Conservation (phyloP, 768 basidiomycete species). For the Tulasnella sp. region DNA sequence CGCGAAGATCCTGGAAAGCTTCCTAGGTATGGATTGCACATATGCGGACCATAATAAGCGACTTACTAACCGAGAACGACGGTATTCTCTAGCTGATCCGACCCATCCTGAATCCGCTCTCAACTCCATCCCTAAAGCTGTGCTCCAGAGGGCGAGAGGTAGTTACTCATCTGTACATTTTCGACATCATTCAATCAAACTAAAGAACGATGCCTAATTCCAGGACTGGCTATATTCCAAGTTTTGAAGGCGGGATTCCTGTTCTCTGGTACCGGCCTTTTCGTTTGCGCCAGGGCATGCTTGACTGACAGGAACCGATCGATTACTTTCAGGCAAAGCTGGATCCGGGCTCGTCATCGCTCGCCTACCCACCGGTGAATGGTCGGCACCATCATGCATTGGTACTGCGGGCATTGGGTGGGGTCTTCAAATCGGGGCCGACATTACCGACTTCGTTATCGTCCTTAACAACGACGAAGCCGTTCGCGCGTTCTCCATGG, state of each 20-base stretch:
- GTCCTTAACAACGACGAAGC: slow-evolving; percentile 96
- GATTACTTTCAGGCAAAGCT: slow-evolving; percentile 88
- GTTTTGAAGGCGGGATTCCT: slow-evolving; percentile 42
- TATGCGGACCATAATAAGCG: neutral
- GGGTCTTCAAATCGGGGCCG: slow-evolving; percentile 93
- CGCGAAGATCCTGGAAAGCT: slow-evolving; percentile 78
- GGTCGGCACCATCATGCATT: slow-evolving; percentile 95
- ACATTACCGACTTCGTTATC: slow-evolving; percentile 91
- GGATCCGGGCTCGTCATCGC: slow-evolving; percentile 90
- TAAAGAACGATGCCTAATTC: neutral
- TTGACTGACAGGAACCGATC: slow-evolving; percentile 21
- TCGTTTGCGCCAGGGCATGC: neutral
- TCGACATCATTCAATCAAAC: neutral
- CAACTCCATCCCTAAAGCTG: slow-evolving; percentile 87
- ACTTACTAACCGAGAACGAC: neutral
- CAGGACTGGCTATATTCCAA: slow-evolving; percentile 90
- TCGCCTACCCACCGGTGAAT: slow-evolving; percentile 85
- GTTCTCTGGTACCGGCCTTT: slow-evolving; percentile 3
- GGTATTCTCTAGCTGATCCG: slow-evolving; percentile 58
- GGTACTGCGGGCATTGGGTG: slow-evolving; percentile 91
- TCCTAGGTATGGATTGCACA: slow-evolving; percentile 62
- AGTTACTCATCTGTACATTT: slow-evolving; percentile 12
- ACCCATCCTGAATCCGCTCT: slow-evolving; percentile 78
- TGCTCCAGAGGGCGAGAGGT: slow-evolving; percentile 84
- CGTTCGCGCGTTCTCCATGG: slow-evolving; percentile 86